These are phyloP conservation scores for Vigna mungo DNA, from an alignment of 306 rosid genomes.

Conservation along the genomic window DNA sequence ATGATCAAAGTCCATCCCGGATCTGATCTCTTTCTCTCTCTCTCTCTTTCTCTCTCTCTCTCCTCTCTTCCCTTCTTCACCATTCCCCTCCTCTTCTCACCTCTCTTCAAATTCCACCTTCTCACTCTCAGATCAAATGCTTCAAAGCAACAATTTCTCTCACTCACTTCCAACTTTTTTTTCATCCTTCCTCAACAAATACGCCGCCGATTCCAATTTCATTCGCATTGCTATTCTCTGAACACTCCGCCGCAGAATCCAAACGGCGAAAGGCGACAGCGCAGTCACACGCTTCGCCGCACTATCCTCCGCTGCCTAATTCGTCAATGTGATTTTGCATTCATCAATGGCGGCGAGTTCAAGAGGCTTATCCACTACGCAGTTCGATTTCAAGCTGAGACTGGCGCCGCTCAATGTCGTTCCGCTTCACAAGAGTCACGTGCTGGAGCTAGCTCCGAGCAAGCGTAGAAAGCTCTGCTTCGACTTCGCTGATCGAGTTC, in stretches of 20 bases:
- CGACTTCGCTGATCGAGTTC: slow-evolving; percentile 44
- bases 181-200: background rate
- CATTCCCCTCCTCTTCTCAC: background rate
- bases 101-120: slow-evolving; percentile 2
- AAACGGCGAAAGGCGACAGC: background rate
- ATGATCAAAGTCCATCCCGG: slow-evolving; percentile 49
- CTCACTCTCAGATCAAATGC: slow-evolving; percentile 42
- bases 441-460: slow-evolving; percentile 38
- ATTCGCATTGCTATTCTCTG: background rate
- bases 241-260: background rate
- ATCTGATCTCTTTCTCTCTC: slow-evolving; percentile 45
- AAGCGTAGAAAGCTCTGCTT: slow-evolving; percentile 56
- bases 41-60: background rate
- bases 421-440: slow-evolving; percentile 37
- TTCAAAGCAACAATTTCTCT: slow-evolving; percentile 41
- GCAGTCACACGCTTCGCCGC: slow-evolving; percentile 2
- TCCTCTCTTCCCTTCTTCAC: background rate
- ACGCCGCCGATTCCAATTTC: slow-evolving; percentile 13
- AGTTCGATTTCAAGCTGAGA: slow-evolving; percentile 59
- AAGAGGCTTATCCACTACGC: slow-evolving; percentile 70
- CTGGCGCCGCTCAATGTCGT: slow-evolving; percentile 43
- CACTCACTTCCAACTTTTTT: background rate
- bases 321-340: slow-evolving; percentile 49
- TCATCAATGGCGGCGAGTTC: slow-evolving; percentile 72
- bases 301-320: background rate